Percentiles rank a stretch among this genome's conserved stretches.
Evolutionary conservation across 768 basidiomycete genomes (phyloP).

Genomic region (Lactarius indigo): DNA sequence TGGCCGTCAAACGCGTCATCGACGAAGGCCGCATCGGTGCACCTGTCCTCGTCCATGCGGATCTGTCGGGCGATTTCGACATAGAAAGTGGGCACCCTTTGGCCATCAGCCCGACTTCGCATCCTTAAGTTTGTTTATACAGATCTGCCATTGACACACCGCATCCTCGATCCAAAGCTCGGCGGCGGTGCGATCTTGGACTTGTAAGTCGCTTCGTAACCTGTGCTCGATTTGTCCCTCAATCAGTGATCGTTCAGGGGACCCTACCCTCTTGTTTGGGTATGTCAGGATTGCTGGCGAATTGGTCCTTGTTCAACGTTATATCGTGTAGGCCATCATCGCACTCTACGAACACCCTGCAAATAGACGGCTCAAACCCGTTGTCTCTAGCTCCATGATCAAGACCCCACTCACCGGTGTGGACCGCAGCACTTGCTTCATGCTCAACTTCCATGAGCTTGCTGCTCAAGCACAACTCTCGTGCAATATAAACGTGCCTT

Average conservation of each 20-base stretch:
- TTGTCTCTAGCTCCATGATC: constrained; percentile 67
- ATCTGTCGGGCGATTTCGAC: constrained; percentile 68
- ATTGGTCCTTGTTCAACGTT: not conserved
- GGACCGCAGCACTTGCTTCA: constrained; percentile 73
- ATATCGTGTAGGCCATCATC: constrained; percentile 59
- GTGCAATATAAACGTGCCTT: constrained; percentile 57
- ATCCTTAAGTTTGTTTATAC: not conserved
- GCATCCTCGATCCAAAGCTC: constrained; percentile 74
- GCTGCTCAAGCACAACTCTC: constrained; percentile 70
- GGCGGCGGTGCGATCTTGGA: constrained; percentile 85
- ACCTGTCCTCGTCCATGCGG: constrained; percentile 67
- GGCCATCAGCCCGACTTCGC: not conserved
- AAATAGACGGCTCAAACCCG: constrained; percentile 60
- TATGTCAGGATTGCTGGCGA: constrained; percentile 30
- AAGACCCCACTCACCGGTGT: constrained; percentile 77
- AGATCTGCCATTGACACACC: constrained; percentile 67
- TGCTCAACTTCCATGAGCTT: constrained; percentile 63
- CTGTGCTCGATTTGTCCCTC: not conserved
- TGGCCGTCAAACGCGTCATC: constrained; percentile 60
- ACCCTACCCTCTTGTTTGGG: constrained; percentile 81
- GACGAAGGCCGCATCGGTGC: constrained; percentile 63
- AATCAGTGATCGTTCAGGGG: constrained; percentile 44
- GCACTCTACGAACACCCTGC: constrained; percentile 73
- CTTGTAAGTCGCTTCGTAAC: constrained; percentile 47
- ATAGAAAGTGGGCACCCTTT: constrained; percentile 50